Base-by-base conservation (phyloP, 306 rosid genomes). In the Boehmeria nivea region DNA sequence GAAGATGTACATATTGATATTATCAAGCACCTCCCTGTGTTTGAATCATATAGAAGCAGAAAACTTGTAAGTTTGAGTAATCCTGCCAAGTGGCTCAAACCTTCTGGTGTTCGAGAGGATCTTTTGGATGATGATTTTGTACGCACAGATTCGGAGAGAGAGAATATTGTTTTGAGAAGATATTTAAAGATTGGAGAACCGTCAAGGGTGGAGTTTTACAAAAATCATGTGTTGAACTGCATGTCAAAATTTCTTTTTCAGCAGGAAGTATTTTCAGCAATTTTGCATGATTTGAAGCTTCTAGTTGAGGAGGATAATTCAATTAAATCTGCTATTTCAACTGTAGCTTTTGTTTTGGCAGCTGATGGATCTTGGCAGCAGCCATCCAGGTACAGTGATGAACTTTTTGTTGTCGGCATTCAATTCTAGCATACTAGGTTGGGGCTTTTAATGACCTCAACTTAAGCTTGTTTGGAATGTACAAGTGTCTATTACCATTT, bases 351-450 rank as follows among this genome's bases (percentile, higher is more conserved):
- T 67, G 95, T 90, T 66, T 68, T 80, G 76, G 82, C 98, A 57
- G 94, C 94, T 56, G 66, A 87, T 80, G 98, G 98, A 63, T 84
- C 95, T 64, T 86, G 95, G 95, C 80, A 80, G 67, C 86, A 75
- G 63, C 95, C 98, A 33, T 80, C 86, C 49, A 80, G 94, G 98
- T 90, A 77, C 38, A 45, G 36, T 39, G 43, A 45, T 12, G 20
- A 7, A 46, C 10, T 56, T 38, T 57, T 26, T 21, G 4, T 31
- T 20, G 17, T 54, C 15, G 12, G 16, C 4, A 47, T 24, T 50
- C 18, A 3, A 45, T 16, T 14, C 46, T 14, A 42, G 17, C 22
- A 18, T 18, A 6, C 49, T 45, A 45, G 50, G 11, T 45, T 8
- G 50, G n/a, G 22, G 8, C 16, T 22, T 45, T 45, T 10, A 46